Base-by-base conservation (phyloP, 768 basidiomycete species). In the Pulveroboletus sp. region DNA sequence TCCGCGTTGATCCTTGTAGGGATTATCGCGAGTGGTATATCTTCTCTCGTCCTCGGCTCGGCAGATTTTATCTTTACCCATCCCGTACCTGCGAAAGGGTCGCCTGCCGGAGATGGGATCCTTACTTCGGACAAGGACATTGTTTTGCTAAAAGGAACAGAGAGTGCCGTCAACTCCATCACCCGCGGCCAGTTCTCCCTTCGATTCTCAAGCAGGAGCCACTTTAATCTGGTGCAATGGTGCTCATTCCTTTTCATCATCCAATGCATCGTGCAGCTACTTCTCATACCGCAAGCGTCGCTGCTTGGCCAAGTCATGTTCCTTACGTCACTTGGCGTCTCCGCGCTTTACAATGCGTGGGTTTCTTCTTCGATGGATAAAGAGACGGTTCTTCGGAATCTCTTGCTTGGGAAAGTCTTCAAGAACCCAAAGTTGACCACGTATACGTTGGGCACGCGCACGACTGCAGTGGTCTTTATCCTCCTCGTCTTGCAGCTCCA, bases 321-420 rank as follows among this genome's bases (percentile, higher is more conserved):
- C 53, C 50, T 69, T 2, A 1, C 31, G 6, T 60, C 64, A 12
- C 40, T 69, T 0, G 58, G 56, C 10, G 50, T 59, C 3, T 69
- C 68, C 3, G 61, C 61, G 40, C 16, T 60, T 0, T 65, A 66
- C 50, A 67, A 60, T 19, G 19, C 39, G 0, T 51, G 40, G 36
- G 29, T 66, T 9, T 58, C 60, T 6, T 62, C 60, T 6, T 62
- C 59, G 7, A 48, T 75, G 66, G 73, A 74, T 29, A 64, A 50
- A 9, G 59, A 53, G 10, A 53, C 45, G 20, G 43, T 62, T 4
- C 57, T 62, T 2, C 40, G 36, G 21, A 36, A 51, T 12, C 9
- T 58, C 29, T 34, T 62, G 24, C 24, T 62, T 16, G 25, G 46
- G n/a, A 36, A 19, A 1, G 49, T 57, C 1, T 42, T 62, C 10